A percentile compares a stretch with the other conserved stretches of the same genome.
Evolutionary conservation across 83 land plant species (phyloP).

Genomic region (Larix sibirica): DNA sequence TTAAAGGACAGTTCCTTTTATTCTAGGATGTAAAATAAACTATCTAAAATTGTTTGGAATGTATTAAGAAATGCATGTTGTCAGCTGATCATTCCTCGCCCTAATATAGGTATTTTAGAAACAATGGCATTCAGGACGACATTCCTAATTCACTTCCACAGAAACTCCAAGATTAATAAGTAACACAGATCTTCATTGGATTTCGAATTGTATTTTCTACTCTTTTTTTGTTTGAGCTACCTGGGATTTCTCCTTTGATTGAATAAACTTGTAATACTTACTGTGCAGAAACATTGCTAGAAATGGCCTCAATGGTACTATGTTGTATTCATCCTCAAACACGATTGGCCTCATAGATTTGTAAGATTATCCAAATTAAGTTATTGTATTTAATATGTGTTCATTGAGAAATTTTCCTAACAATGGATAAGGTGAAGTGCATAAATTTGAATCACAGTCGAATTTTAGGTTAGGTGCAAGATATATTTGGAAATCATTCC

Average conservation of each 20-base stretch:
- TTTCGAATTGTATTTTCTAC: background rate
- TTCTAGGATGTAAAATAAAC: too few relatives aligned
- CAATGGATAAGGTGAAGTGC: background rate
- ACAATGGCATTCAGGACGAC: slow-evolving; percentile 31
- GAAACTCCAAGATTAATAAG: slow-evolving; percentile 18
- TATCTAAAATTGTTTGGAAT: too few relatives aligned
- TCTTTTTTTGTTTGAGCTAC: background rate
- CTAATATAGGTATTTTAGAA: slow-evolving; percentile 62
- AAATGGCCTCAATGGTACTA: slow-evolving; percentile 10
- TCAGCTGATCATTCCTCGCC: too few relatives aligned
- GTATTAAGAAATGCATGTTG: too few relatives aligned
- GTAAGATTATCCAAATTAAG: slow-evolving; percentile 8
- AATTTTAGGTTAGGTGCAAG: background rate
- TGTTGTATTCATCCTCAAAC: slow-evolving; percentile 16
- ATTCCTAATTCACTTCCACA: slow-evolving; percentile 20
- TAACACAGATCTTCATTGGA: background rate
- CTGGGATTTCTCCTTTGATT: background rate
- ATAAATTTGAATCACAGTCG: background rate
- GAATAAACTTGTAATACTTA: too few relatives aligned
- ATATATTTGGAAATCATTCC: background rate
- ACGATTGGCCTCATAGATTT: slow-evolving; percentile 12
- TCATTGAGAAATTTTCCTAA: background rate
- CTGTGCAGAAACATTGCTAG: slow-evolving; percentile 14
- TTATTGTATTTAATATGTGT: background rate
- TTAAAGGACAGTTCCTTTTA: too few relatives aligned